Percentiles rank a stretch among this genome's conserved stretches.
Evolutionary conservation across 2,329 filamentous ascomycete genomes (phyloP).

Genomic region (Capronia epimyces): DNA sequence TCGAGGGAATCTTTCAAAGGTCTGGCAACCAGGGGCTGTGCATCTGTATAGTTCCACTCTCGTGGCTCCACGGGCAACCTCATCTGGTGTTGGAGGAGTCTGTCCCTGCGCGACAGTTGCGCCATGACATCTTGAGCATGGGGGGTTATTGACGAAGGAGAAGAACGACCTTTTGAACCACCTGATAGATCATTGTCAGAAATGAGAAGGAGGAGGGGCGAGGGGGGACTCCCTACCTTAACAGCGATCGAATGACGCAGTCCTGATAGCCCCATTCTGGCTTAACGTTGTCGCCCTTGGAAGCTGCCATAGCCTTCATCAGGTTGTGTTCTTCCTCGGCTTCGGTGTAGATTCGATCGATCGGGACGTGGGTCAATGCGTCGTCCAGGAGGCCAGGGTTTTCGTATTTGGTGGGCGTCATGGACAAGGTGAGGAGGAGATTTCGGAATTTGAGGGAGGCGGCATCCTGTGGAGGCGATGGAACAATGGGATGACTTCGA

Average conservation of each 20-base stretch:
- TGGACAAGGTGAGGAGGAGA: conserved; percentile 75
- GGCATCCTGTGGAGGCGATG: conserved; percentile 68
- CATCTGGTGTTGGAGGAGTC: conserved; percentile 79
- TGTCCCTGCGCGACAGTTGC: conserved; percentile 78
- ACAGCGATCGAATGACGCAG: conserved; percentile 81
- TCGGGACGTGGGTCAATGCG: conserved; percentile 75
- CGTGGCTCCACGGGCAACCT: conserved; percentile 79
- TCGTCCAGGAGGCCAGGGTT: conserved; percentile 93
- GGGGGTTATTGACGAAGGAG: conserved; percentile 92
- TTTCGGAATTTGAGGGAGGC: conserved; percentile 71
- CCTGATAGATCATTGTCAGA: conserved; percentile 41
- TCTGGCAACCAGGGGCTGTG: conserved; percentile 66
- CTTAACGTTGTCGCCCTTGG: conserved; percentile 71
- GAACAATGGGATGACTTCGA: conserved; percentile 62
- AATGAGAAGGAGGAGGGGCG: conserved; percentile 2
- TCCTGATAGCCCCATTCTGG: conserved; percentile 97
- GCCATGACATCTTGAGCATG: conserved; percentile 73
- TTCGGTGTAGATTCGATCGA: conserved; percentile 87
- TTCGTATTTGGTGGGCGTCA: conserved; percentile 89
- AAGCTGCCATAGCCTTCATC: conserved; percentile 78
- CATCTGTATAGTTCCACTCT: conserved; percentile 88
- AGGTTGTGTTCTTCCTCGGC: conserved; percentile 92
- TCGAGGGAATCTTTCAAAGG: conserved; percentile 82
- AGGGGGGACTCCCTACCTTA: conserved; percentile 56
- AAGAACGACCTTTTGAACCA: conserved; percentile 98